These are phyloP conservation scores for Claviceps sorghi DNA, from an alignment of 2,329 filamentous ascomycete genomes.

Conservation along the genomic window DNA sequence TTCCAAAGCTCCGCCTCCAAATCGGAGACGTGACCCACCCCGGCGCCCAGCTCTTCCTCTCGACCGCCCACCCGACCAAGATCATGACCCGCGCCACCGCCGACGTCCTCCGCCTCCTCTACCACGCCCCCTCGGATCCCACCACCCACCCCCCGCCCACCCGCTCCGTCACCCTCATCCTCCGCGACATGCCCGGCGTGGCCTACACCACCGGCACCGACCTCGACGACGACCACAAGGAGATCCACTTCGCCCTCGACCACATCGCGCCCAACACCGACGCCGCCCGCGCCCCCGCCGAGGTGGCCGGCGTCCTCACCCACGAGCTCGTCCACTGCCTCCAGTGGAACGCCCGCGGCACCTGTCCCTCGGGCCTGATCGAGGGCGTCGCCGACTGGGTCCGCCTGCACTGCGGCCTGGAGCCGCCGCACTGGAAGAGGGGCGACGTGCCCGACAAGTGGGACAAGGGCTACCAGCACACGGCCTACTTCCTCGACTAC, in stretches of 20 bases:
- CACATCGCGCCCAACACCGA: conserved; percentile 47
- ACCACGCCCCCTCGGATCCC: conserved; percentile 32
- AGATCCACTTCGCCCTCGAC: conserved; percentile 71
- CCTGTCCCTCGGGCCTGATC: conserved; percentile 61
- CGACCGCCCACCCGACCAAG: conserved; percentile 44
- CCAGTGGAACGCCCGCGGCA: conserved; percentile 55
- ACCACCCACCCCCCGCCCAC: conserved; percentile 43
- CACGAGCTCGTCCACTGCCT: conserved; percentile 95
- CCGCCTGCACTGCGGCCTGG: conserved; percentile 55
- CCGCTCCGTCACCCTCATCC: conserved; percentile 69
- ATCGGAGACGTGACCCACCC: conserved; percentile 43
- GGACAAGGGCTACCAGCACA: conserved; percentile 83
- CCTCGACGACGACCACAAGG: conserved; percentile 75
- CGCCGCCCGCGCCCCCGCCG: conserved; percentile 30
- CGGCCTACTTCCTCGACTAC: conserved; percentile 81
- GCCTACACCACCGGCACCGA: conserved; percentile 76
- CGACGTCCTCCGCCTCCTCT: conserved; percentile 59
- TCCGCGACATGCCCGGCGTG: conserved; percentile 68
- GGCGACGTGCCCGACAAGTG: conserved; percentile 42
- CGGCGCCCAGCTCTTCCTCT: conserved; percentile 53
- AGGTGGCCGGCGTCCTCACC: conserved; percentile 71
- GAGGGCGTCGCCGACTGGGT: conserved; percentile 95
- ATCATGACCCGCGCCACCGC: conserved; percentile 49
- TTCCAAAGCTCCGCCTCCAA: conserved; percentile 45
- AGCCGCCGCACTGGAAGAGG: conserved; percentile 70